Evolutionary conservation across 2,329 filamentous ascomycete species (phyloP).

Genomic region (Ophiostoma himal-ulmi): DNA sequence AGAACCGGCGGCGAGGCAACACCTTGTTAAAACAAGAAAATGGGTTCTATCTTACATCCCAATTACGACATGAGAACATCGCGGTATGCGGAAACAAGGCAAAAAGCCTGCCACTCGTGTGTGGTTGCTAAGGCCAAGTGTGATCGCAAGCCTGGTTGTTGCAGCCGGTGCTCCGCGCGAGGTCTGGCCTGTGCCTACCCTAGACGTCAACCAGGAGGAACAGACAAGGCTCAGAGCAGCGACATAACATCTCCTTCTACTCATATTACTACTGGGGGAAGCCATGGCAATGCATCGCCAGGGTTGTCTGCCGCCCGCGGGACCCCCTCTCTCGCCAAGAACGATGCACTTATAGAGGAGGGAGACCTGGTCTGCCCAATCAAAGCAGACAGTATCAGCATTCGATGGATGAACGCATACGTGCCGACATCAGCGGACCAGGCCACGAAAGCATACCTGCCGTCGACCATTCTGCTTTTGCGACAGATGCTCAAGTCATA

Average conservation of each 20-base stretch:
- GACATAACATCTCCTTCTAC: neutral
- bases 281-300: neutral
- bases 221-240: neutral
- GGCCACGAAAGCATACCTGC: neutral
- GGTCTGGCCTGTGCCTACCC: neutral
- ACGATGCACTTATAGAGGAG: neutral
- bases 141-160: neutral
- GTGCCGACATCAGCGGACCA: slow-evolving; percentile 38
- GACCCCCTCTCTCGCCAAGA: neutral
- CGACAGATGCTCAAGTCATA: slow-evolving; percentile 39
- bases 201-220: neutral
- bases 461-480: neutral
- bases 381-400: slow-evolving; percentile 42
- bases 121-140: neutral
- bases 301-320: neutral
- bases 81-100: neutral
- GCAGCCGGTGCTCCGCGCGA: neutral
- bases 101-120: neutral
- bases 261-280: neutral
- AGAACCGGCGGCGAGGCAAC: neutral
- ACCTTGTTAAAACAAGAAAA: neutral
- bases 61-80: neutral
- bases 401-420: slow-evolving; percentile 45
- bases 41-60: too few species aligned
- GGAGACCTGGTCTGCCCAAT: slow-evolving; percentile 40